Percentiles rank a stretch among this genome's conserved stretches.
These are phyloP conservation scores for Leccinum subrobustum DNA, from an alignment of 1,284 basidiomycete species.

Conservation along the genomic window DNA sequence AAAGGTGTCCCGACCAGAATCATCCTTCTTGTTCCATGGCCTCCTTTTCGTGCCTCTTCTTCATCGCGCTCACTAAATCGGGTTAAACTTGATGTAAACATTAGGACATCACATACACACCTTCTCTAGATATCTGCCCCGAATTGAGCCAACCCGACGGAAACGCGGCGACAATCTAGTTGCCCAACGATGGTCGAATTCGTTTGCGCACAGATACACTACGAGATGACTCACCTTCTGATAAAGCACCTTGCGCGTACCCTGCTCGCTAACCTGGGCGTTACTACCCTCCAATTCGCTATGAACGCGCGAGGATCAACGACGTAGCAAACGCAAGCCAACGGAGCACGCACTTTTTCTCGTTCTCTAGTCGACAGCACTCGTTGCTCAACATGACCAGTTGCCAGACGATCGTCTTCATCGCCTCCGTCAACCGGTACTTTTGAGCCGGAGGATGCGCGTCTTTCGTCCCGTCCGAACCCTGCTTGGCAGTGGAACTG, in stretches of 20 bases:
- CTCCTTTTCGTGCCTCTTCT: slow-evolving; percentile 71
- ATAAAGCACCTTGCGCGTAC: slow-evolving; percentile 71
- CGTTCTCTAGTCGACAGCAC: slow-evolving; percentile 75
- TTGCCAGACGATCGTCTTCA: slow-evolving; percentile 77
- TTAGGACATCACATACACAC: slow-evolving; percentile 26
- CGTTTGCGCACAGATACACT: neutral
- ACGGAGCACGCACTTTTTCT: slow-evolving; percentile 67
- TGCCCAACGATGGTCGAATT: neutral
- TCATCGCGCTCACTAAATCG: slow-evolving; percentile 69
- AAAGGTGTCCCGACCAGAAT: neutral
- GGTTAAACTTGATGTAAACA: neutral
- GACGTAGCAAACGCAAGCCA: neutral
- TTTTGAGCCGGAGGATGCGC: slow-evolving; percentile 66
- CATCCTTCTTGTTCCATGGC: slow-evolving; percentile 49
- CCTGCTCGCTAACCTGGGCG: slow-evolving; percentile 75
- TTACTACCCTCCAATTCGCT: slow-evolving; percentile 67
- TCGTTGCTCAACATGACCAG: slow-evolving; percentile 79
- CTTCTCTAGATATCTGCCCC: slow-evolving; percentile 58
- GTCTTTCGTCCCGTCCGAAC: slow-evolving; percentile 36
- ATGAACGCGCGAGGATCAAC: neutral
- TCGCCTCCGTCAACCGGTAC: slow-evolving; percentile 70
- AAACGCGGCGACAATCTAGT: slow-evolving; percentile 67
- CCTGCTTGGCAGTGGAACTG: slow-evolving; percentile 26
- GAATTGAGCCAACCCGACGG: slow-evolving; percentile 46
- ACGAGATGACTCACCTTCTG: slow-evolving; percentile 55